A percentile compares a stretch with the other conserved stretches of the same genome.
Conservation (phyloP, 192 early-diverging fungal species). For the Linnemannia zychae region DNA sequence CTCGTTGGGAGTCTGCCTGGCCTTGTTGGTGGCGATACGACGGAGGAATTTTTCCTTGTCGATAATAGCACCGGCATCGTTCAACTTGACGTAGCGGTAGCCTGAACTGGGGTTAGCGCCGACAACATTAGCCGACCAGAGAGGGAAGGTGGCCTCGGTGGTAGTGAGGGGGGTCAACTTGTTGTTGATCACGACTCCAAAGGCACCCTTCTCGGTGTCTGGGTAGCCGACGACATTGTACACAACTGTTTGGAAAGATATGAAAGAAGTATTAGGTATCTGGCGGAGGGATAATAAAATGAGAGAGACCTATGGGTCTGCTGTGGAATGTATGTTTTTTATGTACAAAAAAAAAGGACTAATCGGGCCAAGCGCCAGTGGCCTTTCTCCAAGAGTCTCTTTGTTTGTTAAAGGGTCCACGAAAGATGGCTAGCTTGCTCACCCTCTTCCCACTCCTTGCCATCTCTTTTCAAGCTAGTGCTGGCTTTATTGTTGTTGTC, state of each 20-base stretch:
- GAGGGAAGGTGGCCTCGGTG: slow-evolving; percentile 28
- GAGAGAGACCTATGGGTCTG: not conserved
- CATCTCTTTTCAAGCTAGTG: not conserved
- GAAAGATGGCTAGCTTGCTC: not conserved
- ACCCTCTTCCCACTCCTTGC: not conserved
- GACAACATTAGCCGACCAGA: slow-evolving; percentile 41
- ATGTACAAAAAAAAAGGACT: not conserved
- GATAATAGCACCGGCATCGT: not conserved
- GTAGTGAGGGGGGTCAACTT: slow-evolving; percentile 24
- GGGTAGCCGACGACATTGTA: slow-evolving; percentile 46
- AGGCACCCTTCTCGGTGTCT: slow-evolving; percentile 14
- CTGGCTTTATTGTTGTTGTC: not conserved
- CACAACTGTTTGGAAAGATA: slow-evolving; percentile 16
- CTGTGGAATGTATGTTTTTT: slow-evolving; percentile 1
- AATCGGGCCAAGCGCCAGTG: not conserved
- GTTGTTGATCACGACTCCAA: slow-evolving; percentile 35
- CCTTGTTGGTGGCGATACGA: slow-evolving; percentile 18
- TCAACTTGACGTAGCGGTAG: slow-evolving; percentile 32
- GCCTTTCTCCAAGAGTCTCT: not conserved
- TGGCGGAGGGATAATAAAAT: not conserved
- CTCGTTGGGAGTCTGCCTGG: slow-evolving; percentile 32
- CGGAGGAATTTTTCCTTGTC: slow-evolving; percentile 23
- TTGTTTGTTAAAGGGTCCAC: too few relatives aligned
- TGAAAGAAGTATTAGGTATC: not conserved
- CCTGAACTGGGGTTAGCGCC: slow-evolving; percentile 15